phyloP scores from a whole-genome alignment of 2,329 filamentous ascomycete species.

The Scedosporium minutisporum region DNA sequence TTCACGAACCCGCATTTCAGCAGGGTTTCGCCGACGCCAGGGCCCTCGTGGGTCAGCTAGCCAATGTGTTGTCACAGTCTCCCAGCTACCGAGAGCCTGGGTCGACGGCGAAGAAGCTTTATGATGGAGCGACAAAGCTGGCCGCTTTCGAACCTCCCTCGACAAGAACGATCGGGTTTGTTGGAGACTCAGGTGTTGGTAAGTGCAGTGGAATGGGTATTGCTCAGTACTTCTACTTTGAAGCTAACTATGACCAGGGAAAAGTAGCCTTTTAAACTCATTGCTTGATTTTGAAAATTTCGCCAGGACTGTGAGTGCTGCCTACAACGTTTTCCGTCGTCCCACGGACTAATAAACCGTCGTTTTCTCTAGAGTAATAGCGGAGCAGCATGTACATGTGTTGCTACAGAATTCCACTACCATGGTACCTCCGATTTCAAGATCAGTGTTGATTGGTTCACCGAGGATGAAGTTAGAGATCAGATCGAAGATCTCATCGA shows the following conservation, averaged over 20 bases:
- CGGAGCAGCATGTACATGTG: conserved; percentile 36
- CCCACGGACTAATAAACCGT: background rate
- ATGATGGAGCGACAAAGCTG: conserved; percentile 21
- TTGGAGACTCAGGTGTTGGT: conserved; percentile 39
- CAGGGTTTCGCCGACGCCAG: conserved; percentile 22
- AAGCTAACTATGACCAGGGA: conserved; percentile 19
- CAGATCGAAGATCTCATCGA: conserved; percentile 26
- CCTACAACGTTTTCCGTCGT: background rate
- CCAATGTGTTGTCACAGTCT: conserved; percentile 22
- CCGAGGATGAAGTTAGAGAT: conserved; percentile 17
- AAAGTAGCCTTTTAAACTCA: conserved; percentile 40
- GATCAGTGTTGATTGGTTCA: conserved; percentile 25
- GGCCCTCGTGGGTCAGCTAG: conserved; percentile 19
- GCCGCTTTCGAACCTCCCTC: conserved; percentile 26
- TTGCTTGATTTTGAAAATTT: conserved; percentile 30
- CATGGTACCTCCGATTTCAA: conserved; percentile 21
- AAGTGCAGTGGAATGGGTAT: conserved; percentile 8
- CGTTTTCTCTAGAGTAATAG: conserved; percentile 26
- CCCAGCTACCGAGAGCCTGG: conserved; percentile 24
- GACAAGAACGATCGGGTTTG: conserved; percentile 32
- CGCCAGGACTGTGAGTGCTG: conserved; percentile 29
- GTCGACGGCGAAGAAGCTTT: conserved; percentile 27
- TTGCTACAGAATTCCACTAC: conserved; percentile 35
- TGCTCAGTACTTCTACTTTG: background rate
- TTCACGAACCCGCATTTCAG: conserved; percentile 26